phyloP scores from a whole-genome alignment of 2,329 filamentous ascomycete species.

The Alternaria ventricosa region DNA sequence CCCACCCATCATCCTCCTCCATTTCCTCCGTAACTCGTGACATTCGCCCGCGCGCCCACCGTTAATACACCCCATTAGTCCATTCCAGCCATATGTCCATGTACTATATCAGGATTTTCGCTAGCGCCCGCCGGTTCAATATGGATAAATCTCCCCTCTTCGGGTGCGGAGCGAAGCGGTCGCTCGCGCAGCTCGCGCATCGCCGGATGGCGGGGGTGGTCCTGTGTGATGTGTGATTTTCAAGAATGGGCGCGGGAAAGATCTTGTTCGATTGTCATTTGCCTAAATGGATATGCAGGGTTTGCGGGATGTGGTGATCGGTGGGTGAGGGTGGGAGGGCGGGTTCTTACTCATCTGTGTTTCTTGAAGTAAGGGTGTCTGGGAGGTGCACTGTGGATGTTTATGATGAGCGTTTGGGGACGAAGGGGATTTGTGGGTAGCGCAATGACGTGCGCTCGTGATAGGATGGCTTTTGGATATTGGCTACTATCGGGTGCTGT shows the following conservation, averaged over 20 bases:
- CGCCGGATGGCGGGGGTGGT: neutral
- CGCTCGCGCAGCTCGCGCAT: neutral
- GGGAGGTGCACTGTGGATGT: neutral
- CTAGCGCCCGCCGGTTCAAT: neutral
- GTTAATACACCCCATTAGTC: neutral
- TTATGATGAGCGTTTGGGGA: neutral
- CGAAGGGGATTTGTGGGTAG: neutral
- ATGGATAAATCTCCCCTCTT: constrained; percentile 2
- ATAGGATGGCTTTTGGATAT: constrained; percentile 9
- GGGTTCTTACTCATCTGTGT: neutral
- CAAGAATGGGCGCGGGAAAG: neutral
- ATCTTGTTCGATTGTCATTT: constrained; percentile 19
- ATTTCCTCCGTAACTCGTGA: neutral
- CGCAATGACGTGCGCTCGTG: neutral
- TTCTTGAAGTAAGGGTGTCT: neutral
- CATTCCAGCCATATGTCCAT: neutral
- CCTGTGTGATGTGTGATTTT: neutral
- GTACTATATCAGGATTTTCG: neutral
- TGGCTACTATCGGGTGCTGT: neutral
- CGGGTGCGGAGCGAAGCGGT: neutral
- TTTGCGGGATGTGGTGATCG: neutral
- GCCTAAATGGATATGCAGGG: constrained; percentile 23
- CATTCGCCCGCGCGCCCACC: neutral
- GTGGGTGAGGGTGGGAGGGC: neutral
- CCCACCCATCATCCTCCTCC: neutral